Percentiles rank a stretch among this genome's conserved stretches.
Evolutionary conservation across 345 rosid genomes (phyloP).

Genomic region (Populus euphratica): DNA sequence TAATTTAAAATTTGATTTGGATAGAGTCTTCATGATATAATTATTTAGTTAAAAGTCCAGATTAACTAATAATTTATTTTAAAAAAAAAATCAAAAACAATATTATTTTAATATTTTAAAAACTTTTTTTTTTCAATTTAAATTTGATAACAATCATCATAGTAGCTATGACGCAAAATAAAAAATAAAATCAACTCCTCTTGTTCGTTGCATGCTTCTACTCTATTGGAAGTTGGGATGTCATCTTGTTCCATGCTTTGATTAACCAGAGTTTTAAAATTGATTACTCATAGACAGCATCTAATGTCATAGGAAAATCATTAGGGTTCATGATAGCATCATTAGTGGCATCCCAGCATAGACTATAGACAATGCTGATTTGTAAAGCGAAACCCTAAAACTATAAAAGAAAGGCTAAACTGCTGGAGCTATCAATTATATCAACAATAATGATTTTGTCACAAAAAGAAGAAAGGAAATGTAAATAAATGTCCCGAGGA

Average conservation of each 20-base stretch:
- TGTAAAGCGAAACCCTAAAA: not conserved
- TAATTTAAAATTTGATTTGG: too few relatives aligned
- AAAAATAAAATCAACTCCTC: too few relatives aligned
- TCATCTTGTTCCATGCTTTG: not conserved
- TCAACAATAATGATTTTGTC: not conserved
- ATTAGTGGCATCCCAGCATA: constrained; percentile 15
- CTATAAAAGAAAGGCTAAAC: too few relatives aligned
- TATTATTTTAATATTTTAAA: too few relatives aligned
- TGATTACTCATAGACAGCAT: not conserved
- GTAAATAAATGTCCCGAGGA: not conserved
- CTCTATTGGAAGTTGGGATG: not conserved
- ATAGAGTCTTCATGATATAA: too few relatives aligned
- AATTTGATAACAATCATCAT: too few relatives aligned
- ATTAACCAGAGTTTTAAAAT: not conserved
- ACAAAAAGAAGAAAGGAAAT: not conserved
- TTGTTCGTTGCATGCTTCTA: not conserved
- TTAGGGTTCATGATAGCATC: constrained; percentile 21
- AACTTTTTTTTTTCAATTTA: fast-evolving
- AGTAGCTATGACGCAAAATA: fast-evolving
- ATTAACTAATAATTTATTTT: too few relatives aligned
- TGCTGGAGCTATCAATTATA: not conserved
- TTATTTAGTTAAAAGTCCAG: too few relatives aligned
- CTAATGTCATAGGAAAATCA: not conserved
- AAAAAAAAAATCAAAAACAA: too few relatives aligned
- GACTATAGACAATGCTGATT: not conserved